phyloP scores from a whole-genome alignment of 2,329 filamentous ascomycete genomes.

The Fusarium temperatum region DNA sequence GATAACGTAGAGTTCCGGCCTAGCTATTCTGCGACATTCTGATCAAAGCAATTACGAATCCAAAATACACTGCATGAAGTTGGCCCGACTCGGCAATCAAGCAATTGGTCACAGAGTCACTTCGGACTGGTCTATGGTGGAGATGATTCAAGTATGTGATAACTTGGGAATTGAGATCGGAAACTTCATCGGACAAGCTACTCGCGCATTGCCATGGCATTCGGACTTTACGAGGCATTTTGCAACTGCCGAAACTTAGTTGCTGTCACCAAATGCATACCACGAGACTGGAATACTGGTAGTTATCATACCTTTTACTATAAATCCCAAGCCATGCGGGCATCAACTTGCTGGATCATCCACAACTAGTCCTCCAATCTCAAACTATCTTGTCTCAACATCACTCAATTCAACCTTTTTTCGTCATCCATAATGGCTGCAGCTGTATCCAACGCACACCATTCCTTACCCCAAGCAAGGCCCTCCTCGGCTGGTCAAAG shows the following conservation, averaged over 20 bases:
- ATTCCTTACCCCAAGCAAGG: neutral
- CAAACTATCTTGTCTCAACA: neutral
- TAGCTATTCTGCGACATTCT: too few species aligned
- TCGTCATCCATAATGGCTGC: neutral
- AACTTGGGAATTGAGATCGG: fast-evolving
- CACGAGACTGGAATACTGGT: too few species aligned
- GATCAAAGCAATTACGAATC: neutral
- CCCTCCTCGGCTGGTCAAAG: neutral
- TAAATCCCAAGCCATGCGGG: neutral
- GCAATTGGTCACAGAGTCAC: neutral
- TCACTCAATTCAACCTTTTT: neutral
- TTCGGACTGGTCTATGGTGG: neutral
- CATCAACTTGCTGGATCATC: neutral
- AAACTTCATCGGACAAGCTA: neutral
- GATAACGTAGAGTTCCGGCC: too few species aligned
- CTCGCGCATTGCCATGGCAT: too few species aligned
- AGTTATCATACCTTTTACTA: neutral
- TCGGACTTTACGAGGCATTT: too few species aligned
- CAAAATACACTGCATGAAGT: fast-evolving
- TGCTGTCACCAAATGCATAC: neutral
- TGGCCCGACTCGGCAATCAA: neutral
- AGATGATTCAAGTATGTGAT: neutral
- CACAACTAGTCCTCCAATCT: fast-evolving
- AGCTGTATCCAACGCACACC: neutral
- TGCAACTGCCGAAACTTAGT: neutral